A percentile compares a stretch with the other conserved stretches of the same genome.
These are phyloP conservation scores for Asclepias syriaca DNA, from an alignment of 257 asterid genomes.

Conservation along the genomic window DNA sequence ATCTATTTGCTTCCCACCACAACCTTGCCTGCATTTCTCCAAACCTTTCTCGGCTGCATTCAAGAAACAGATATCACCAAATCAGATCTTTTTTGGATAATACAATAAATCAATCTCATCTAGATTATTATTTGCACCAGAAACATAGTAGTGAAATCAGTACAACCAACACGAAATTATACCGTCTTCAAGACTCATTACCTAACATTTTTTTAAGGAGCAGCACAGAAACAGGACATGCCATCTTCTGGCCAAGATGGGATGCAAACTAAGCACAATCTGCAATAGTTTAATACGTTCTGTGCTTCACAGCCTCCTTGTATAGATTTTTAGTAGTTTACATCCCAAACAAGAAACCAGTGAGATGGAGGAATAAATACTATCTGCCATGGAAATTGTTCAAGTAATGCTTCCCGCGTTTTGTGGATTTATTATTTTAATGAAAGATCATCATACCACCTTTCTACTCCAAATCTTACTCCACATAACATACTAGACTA, in stretches of 20 bases:
- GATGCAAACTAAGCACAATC: too few species aligned
- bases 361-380: neutral
- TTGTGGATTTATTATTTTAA: neutral
- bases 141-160: neutral
- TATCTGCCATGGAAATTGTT: neutral
- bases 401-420: neutral
- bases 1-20: constrained; percentile 96
- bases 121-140: too few species aligned
- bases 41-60: constrained; percentile 84
- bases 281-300: too few species aligned
- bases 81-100: constrained; percentile 8
- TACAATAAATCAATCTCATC: too few species aligned
- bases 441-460: neutral
- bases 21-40: constrained; percentile 89
- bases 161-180: neutral
- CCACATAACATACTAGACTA: neutral
- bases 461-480: neutral
- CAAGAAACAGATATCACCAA: neutral
- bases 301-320: too few species aligned
- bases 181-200: neutral
- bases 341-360: neutral
- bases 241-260: too few species aligned
- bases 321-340: neutral
- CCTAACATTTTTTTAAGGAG: neutral
- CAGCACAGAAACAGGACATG: neutral